Percentiles rank a stretch among this genome's conserved stretches.
Evolutionary conservation across 2,329 filamentous ascomycete genomes (phyloP).

Genomic region (Coniochaeta hoffmannii): DNA sequence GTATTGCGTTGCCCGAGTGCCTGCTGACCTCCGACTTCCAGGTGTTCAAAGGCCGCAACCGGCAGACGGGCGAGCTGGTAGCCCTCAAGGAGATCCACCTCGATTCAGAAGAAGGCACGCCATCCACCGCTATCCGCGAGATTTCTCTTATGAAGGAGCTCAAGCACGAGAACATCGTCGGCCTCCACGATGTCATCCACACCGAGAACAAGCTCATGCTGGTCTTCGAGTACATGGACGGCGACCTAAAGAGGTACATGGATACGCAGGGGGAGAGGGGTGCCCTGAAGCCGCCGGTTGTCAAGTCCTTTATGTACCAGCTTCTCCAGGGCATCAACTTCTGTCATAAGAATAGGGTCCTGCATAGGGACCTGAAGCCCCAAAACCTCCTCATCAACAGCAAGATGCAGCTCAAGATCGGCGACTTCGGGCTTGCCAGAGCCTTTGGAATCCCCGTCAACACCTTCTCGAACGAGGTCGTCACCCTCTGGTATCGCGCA

Average conservation of each 20-base stretch:
- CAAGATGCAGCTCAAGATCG: slow-evolving; percentile 84
- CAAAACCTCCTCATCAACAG: slow-evolving; percentile 95
- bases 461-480: slow-evolving; percentile 96
- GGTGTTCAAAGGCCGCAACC: slow-evolving; percentile 96
- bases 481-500: slow-evolving; percentile 95
- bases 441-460: slow-evolving; percentile 97
- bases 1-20: neutral
- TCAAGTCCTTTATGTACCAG: slow-evolving; percentile 99
- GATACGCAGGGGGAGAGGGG: slow-evolving; percentile 85
- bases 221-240: slow-evolving; percentile 98
- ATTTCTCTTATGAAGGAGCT: slow-evolving; percentile 99
- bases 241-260: slow-evolving; percentile 98
- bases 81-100: slow-evolving; percentile 98
- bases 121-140: slow-evolving; percentile 93
- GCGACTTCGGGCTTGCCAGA: slow-evolving; percentile 87
- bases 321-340: slow-evolving; percentile 93
- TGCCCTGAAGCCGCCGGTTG: slow-evolving; percentile 78
- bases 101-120: slow-evolving; percentile 95
- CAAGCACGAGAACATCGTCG: slow-evolving; percentile 97
- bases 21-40: slow-evolving; percentile 26
- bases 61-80: slow-evolving; percentile 93
- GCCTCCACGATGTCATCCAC: slow-evolving; percentile 96
- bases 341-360: slow-evolving; percentile 92
- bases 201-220: slow-evolving; percentile 99
- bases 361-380: slow-evolving; percentile 92